These are phyloP conservation scores for Colletotrichum sp. DNA, from an alignment of 2,329 filamentous ascomycete genomes.

Conservation along the genomic window DNA sequence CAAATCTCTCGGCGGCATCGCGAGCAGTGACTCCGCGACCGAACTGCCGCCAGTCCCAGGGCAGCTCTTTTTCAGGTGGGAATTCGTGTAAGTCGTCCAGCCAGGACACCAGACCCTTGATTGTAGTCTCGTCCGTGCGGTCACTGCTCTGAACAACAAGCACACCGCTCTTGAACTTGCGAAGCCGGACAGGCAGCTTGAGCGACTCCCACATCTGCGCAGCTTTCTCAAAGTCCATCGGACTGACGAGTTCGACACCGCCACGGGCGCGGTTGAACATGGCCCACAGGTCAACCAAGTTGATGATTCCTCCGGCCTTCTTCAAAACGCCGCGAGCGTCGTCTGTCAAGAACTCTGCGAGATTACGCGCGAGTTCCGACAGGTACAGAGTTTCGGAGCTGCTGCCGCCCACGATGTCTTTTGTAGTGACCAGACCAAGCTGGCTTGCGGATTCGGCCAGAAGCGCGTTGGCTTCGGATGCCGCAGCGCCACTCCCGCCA, in stretches of 20 bases:
- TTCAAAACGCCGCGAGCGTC: constrained; percentile 79
- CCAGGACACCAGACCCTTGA: constrained; percentile 78
- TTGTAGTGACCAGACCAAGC: constrained; percentile 89
- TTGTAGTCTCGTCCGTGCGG: constrained; percentile 88
- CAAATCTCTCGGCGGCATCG: constrained; percentile 87
- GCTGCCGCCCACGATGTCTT: constrained; percentile 83
- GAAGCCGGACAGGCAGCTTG: constrained; percentile 82
- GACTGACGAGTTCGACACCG: constrained; percentile 92
- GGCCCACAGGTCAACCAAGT: constrained; percentile 89
- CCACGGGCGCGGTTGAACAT: constrained; percentile 93
- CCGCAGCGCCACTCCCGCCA: constrained; percentile 61
- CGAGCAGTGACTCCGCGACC: constrained; percentile 88
- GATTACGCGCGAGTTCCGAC: constrained; percentile 81
- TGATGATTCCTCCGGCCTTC: constrained; percentile 86
- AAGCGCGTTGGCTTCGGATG: constrained; percentile 73
- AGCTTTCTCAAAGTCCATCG: constrained; percentile 89
- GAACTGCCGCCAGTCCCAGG: constrained; percentile 79
- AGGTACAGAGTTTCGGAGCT: constrained; percentile 84
- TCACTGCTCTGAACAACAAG: constrained; percentile 90
- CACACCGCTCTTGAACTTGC: constrained; percentile 92
- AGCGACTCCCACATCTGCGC: constrained; percentile 87
- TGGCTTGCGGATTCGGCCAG: constrained; percentile 84
- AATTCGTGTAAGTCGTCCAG: constrained; percentile 73
- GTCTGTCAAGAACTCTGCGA: constrained; percentile 89
- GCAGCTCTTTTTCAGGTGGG: constrained; percentile 66